Conservation (phyloP, 2,329 filamentous ascomycete species). For the Torrubiellomyces zombiae region DNA sequence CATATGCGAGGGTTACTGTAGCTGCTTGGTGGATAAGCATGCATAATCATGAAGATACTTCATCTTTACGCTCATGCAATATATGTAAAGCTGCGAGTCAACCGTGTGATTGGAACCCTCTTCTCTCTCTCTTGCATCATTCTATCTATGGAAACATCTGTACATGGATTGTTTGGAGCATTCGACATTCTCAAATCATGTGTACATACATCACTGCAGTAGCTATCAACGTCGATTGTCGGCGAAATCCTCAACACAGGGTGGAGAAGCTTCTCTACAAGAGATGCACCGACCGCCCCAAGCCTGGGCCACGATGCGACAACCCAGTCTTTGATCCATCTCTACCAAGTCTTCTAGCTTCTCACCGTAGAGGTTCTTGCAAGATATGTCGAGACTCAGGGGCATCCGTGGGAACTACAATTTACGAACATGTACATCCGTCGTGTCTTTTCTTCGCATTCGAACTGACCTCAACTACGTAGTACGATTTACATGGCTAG, state of each 20-base stretch:
- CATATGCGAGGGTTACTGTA: no score
- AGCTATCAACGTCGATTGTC: slow-evolving; percentile 1
- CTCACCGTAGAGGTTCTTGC: slow-evolving; percentile 1
- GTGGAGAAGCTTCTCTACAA: slow-evolving; percentile 3
- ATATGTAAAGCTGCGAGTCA: no score
- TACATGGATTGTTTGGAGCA: no score
- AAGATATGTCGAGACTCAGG: slow-evolving; percentile 3
- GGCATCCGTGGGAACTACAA: slow-evolving; percentile 1
- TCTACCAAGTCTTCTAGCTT: background rate
- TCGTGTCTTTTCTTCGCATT: background rate
- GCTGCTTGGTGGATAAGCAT: no score
- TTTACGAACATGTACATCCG: slow-evolving; percentile 2
- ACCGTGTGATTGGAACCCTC: no score
- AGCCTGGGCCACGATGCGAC: slow-evolving; percentile 2
- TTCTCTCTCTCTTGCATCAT: no score
- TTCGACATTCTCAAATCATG: no score
- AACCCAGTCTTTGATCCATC: no score
- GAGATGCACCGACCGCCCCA: slow-evolving; percentile 1
- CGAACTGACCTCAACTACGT: background rate
- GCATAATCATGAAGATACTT: no score
- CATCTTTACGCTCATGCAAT: no score
- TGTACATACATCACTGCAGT: slow-evolving; percentile 2
- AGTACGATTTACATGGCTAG: slow-evolving; percentile 1
- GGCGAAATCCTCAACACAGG: slow-evolving; percentile 1
- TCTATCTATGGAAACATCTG: no score